Evolutionary conservation across 345 rosid genomes (phyloP).

Genomic region (Gossypium ekmanianum): DNA sequence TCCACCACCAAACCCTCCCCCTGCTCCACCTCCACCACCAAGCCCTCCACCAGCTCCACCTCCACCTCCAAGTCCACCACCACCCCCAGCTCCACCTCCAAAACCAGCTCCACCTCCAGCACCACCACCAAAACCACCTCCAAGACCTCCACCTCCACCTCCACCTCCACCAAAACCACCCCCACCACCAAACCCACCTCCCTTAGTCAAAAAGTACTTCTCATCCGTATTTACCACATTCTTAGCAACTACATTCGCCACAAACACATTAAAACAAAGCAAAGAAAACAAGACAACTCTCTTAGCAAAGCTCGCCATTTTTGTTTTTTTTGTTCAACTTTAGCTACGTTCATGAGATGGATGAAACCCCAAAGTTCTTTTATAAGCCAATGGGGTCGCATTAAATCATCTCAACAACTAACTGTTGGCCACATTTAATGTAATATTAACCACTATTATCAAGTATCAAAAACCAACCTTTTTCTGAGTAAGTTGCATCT

Average conservation of each 20-base stretch:
- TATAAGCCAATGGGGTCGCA: slow-evolving; percentile 27
- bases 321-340: background rate
- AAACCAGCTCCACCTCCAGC: background rate
- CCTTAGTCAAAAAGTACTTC: slow-evolving; percentile 23
- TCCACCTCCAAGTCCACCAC: background rate
- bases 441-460: background rate
- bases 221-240: slow-evolving; percentile 30
- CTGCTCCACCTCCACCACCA: slow-evolving; percentile 23
- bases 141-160: slow-evolving; percentile 11
- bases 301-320: slow-evolving; percentile 32
- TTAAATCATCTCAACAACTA: slow-evolving; percentile 45
- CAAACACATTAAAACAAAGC: slow-evolving; percentile 43
- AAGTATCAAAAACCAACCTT: background rate
- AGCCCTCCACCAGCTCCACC: background rate
- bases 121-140: slow-evolving; percentile 13
- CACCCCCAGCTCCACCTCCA: background rate
- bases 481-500: background rate
- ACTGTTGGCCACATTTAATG: slow-evolving; percentile 30
- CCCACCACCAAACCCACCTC: slow-evolving; percentile 22
- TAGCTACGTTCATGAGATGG: background rate
- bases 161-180: slow-evolving; percentile 16
- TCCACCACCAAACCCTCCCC: slow-evolving; percentile 13
- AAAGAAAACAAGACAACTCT: slow-evolving; percentile 36
- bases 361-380: background rate
- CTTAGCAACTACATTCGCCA: slow-evolving; percentile 38